Percentiles rank a stretch among this genome's conserved stretches.
Conservation (phyloP, 176 grass and related monocot species). For the Alopecurus myosuroides region DNA sequence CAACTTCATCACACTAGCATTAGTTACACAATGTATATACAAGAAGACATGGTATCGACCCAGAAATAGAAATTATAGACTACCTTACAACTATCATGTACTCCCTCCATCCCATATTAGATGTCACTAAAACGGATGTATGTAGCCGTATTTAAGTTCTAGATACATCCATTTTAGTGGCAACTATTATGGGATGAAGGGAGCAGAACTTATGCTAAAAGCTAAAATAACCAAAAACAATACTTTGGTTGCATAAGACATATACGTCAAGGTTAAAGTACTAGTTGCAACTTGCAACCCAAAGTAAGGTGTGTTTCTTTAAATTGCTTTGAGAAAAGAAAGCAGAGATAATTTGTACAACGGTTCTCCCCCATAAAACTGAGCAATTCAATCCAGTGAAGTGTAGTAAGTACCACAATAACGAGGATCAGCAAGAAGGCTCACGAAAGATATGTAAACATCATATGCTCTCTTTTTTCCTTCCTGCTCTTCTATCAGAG, state of each 20-base stretch:
- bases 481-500: constrained; percentile 85
- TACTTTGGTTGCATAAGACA: constrained; percentile 1
- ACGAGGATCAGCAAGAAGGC: constrained; percentile 87
- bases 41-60: neutral
- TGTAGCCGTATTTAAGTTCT: too few relatives aligned
- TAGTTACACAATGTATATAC: neutral
- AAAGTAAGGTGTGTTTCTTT: neutral
- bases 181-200: too few relatives aligned
- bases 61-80: neutral
- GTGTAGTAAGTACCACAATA: constrained; percentile 69
- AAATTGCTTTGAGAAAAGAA: neutral
- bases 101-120: too few relatives aligned
- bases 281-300: neutral
- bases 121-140: too few relatives aligned
- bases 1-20: constrained; percentile 4
- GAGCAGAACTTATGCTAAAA: neutral
- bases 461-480: constrained; percentile 61
- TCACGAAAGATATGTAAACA: constrained; percentile 88
- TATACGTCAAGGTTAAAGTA: constrained; percentile 1
- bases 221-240: constrained; percentile 11
- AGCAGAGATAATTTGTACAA: neutral
- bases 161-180: too few relatives aligned
- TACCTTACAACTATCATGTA: constrained; percentile 5
- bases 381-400: neutral
- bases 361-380: neutral